Evolutionary conservation across 2,329 filamentous ascomycete genomes (phyloP).

Genomic region (Blastomyces percursus): DNA sequence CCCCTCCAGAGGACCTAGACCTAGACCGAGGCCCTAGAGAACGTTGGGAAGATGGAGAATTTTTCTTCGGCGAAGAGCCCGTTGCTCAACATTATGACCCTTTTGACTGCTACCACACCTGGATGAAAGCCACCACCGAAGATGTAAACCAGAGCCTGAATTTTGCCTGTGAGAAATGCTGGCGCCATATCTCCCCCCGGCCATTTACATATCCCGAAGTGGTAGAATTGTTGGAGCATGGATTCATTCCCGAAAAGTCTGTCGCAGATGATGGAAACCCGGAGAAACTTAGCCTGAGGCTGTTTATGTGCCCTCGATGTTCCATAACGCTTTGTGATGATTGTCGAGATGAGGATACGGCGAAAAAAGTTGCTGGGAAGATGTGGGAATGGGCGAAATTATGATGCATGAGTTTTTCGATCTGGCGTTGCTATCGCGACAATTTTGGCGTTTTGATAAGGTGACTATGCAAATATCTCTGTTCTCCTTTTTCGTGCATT

Average conservation of each 20-base stretch:
- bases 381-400: not conserved
- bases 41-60: slow-evolving; percentile 19
- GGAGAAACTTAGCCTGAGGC: not conserved
- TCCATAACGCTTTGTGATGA: slow-evolving; percentile 1
- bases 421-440: not conserved
- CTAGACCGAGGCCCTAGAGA: slow-evolving; percentile 10
- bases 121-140: not conserved
- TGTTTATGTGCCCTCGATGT: slow-evolving; percentile 1
- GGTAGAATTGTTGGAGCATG: slow-evolving; percentile 8
- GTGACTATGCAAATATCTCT: not conserved
- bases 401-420: not conserved
- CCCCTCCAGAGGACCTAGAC: slow-evolving; percentile 11
- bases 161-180: slow-evolving; percentile 13
- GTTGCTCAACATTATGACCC: slow-evolving; percentile 8
- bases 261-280: not conserved
- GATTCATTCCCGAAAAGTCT: slow-evolving; percentile 4
- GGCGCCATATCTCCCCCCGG: slow-evolving; percentile 8
- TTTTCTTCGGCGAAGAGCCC: slow-evolving; percentile 29
- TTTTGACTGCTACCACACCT: slow-evolving; percentile 8
- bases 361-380: not conserved
- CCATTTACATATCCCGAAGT: slow-evolving; percentile 5
- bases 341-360: not conserved
- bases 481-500: not conserved
- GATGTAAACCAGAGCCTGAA: not conserved
- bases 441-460: not conserved